phyloP scores from a whole-genome alignment of 2,329 filamentous ascomycete species.

The Ceratocystis albifundus region DNA sequence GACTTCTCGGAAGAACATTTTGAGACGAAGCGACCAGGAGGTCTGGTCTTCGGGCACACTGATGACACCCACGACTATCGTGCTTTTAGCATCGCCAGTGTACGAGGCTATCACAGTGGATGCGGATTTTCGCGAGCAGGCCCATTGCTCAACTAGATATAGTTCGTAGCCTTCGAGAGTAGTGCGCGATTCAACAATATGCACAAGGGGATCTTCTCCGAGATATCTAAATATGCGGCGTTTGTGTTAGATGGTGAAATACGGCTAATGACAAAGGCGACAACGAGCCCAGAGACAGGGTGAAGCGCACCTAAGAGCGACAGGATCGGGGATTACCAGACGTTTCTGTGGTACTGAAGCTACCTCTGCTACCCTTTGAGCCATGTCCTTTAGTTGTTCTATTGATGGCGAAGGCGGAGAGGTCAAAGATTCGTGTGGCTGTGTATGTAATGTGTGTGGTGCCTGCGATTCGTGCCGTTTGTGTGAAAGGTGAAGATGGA shows the following conservation, averaged over 20 bases:
- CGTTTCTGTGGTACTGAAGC: slow-evolving; percentile 18
- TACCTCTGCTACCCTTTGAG: slow-evolving; percentile 22
- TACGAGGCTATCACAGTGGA: slow-evolving; percentile 89
- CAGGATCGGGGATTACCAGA: slow-evolving; percentile 45
- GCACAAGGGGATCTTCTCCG: slow-evolving; percentile 69
- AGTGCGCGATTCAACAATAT: slow-evolving; percentile 59
- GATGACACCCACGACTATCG: slow-evolving; percentile 67
- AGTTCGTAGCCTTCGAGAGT: slow-evolving; percentile 75
- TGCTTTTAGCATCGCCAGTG: slow-evolving; percentile 72
- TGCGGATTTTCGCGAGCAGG: slow-evolving; percentile 78
- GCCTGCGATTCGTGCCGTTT: not conserved
- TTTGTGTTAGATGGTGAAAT: slow-evolving; percentile 1
- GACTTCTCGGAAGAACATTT: slow-evolving; percentile 75
- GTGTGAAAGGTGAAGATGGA: no score
- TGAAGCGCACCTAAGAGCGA: slow-evolving; percentile 42
- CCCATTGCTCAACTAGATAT: slow-evolving; percentile 96
- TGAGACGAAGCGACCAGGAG: slow-evolving; percentile 66
- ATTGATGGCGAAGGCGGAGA: slow-evolving; percentile 13
- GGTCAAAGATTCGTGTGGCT: slow-evolving; percentile 16
- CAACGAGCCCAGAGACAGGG: not conserved
- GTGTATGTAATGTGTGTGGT: slow-evolving; percentile 11
- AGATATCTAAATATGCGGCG: slow-evolving; percentile 47
- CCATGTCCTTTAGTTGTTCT: slow-evolving; percentile 43
- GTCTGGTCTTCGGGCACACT: slow-evolving; percentile 69
- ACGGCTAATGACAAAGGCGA: not conserved